phyloP scores from a whole-genome alignment of 1,139 yeast species.

The Yamadazyma epiphylla region DNA sequence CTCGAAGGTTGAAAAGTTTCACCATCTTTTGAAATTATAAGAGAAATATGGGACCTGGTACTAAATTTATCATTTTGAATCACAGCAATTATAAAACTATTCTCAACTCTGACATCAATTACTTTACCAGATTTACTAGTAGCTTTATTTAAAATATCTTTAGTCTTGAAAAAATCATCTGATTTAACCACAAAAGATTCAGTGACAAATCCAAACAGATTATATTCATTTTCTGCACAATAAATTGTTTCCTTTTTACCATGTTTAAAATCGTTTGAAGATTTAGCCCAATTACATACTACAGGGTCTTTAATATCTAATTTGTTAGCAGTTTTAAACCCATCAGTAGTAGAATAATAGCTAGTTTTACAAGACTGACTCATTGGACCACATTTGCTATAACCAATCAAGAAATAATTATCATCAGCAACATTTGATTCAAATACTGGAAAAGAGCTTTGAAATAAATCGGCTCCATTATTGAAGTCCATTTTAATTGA shows the following conservation, averaged over 20 bases:
- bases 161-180: slow-evolving; percentile 51
- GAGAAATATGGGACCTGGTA: slow-evolving; percentile 34
- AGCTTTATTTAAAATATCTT: slow-evolving; percentile 17
- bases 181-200: slow-evolving; percentile 43
- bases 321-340: slow-evolving; percentile 42
- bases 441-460: no score
- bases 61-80: slow-evolving; percentile 47
- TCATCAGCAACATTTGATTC: slow-evolving; percentile 37
- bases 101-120: slow-evolving; percentile 45
- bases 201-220: slow-evolving; percentile 42
- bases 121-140: slow-evolving; percentile 36
- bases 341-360: slow-evolving; percentile 52
- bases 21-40: slow-evolving; percentile 62
- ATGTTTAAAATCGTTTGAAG: slow-evolving; percentile 32
- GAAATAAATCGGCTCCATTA: not conserved
- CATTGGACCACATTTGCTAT: slow-evolving; percentile 30
- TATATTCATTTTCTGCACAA: slow-evolving; percentile 44
- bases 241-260: slow-evolving; percentile 44
- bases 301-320: slow-evolving; percentile 28
- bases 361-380: slow-evolving; percentile 33
- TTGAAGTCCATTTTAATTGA: not conserved
- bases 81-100: slow-evolving; percentile 51
- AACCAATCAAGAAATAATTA: slow-evolving; percentile 35
- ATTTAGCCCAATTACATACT: slow-evolving; percentile 52
- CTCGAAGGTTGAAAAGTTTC: slow-evolving; percentile 47